A percentile compares a stretch with the other conserved stretches of the same genome.
These are phyloP conservation scores for Zangia roseola DNA, from an alignment of 768 basidiomycete species.

Conservation along the genomic window DNA sequence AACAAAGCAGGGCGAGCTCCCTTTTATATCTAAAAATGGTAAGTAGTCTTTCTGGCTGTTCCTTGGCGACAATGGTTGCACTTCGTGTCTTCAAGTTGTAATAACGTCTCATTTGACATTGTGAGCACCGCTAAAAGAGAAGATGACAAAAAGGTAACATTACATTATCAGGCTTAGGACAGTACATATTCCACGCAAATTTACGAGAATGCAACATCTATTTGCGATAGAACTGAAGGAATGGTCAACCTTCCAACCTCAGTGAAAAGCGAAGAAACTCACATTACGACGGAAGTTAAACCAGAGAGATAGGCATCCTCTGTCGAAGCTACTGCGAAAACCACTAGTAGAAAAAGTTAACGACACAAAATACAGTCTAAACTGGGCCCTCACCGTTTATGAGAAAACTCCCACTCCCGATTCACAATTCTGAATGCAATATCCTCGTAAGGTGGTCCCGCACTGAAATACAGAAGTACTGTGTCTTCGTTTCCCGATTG, in stretches of 20 bases:
- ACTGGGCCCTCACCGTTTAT: slow-evolving; percentile 68
- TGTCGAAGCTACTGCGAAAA: slow-evolving; percentile 95
- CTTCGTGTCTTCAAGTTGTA: neutral
- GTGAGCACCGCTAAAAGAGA: slow-evolving; percentile 11
- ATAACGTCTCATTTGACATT: slow-evolving; percentile 11
- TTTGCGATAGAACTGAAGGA: slow-evolving; percentile 75
- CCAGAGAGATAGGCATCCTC: slow-evolving; percentile 94
- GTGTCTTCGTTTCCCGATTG: slow-evolving; percentile 96
- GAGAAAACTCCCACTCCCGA: slow-evolving; percentile 97
- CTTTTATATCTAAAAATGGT: slow-evolving; percentile 12
- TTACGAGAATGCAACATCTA: slow-evolving; percentile 34
- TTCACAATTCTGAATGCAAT: slow-evolving; percentile 98
- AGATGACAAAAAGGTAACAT: slow-evolving; percentile 19
- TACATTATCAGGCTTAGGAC: slow-evolving; percentile 25
- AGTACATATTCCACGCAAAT: slow-evolving; percentile 21
- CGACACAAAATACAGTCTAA: slow-evolving; percentile 9
- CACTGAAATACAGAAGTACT: slow-evolving; percentile 87
- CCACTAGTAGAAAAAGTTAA: slow-evolving; percentile 55
- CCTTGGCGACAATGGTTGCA: slow-evolving; percentile 6
- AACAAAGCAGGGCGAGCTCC: slow-evolving; percentile 22
- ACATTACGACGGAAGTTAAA: slow-evolving; percentile 96
- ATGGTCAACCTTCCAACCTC: slow-evolving; percentile 15
- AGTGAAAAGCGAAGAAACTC: slow-evolving; percentile 34
- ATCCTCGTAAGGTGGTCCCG: slow-evolving; percentile 98
- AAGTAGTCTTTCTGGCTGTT: slow-evolving; percentile 10